These are phyloP conservation scores for Paecilomyces sp. DNA, from an alignment of 2,329 filamentous ascomycete genomes.

Conservation along the genomic window DNA sequence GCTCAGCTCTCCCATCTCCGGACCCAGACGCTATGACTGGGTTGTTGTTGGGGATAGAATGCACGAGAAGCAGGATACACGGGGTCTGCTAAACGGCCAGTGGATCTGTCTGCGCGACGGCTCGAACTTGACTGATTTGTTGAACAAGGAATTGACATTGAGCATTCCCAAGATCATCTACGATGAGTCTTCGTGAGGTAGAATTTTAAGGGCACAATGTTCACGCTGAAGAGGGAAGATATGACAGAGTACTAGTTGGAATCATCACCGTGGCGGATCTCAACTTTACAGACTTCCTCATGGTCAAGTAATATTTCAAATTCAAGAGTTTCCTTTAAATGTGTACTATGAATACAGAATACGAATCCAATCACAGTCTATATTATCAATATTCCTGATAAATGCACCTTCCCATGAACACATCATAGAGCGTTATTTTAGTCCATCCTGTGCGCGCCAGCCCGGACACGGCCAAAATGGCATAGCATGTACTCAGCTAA, in stretches of 20 bases:
- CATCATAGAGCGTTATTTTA: background rate
- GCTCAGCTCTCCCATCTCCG: conserved; percentile 84
- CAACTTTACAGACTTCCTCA: background rate
- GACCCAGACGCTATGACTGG: conserved; percentile 93
- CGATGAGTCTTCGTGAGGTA: conserved; percentile 8
- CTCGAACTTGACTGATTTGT: conserved; percentile 63
- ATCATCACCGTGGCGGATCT: background rate
- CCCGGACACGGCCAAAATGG: background rate
- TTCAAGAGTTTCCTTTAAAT: background rate
- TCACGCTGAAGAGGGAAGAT: background rate
- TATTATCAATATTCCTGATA: background rate
- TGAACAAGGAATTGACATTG: conserved; percentile 70
- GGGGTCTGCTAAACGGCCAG: conserved; percentile 46
- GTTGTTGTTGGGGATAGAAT: conserved; percentile 64
- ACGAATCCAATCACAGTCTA: background rate
- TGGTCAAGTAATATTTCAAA: background rate
- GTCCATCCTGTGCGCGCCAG: background rate
- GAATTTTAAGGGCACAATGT: background rate
- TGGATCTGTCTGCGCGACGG: conserved; percentile 89
- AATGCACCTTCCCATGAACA: background rate
- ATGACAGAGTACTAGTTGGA: background rate
- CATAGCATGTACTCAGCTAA: background rate
- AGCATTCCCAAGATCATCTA: conserved; percentile 43
- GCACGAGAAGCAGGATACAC: conserved; percentile 69
- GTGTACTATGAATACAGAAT: background rate